Evolutionary conservation across 176 grass and related monocot genomes (phyloP).

Genomic region (Tuctoria greenei): DNA sequence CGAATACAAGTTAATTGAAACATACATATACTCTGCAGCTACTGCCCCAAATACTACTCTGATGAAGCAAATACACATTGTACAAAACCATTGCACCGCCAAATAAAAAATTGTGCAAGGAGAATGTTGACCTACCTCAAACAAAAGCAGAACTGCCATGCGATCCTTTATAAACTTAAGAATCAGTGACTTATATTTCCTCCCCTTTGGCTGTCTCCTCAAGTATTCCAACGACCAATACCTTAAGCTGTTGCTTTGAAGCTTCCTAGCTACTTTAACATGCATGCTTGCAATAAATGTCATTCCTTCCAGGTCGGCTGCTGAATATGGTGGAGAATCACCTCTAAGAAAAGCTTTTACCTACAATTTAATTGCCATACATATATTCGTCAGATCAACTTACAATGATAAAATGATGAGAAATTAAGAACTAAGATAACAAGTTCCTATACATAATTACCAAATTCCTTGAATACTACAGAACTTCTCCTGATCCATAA

Average conservation of each 20-base stretch:
- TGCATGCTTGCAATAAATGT: conserved; percentile 77
- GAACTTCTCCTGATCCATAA: not conserved
- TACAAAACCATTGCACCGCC: conserved; percentile 5
- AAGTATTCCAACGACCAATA: conserved; percentile 96
- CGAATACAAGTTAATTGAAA: not conserved
- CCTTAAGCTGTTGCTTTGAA: conserved; percentile 67
- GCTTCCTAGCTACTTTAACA: conserved; percentile 72
- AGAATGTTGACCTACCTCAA: conserved; percentile 61
- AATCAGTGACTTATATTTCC: conserved; percentile 66
- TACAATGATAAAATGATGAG: conserved; percentile 12
- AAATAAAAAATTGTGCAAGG: conserved; percentile 14
- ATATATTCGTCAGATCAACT: conserved; percentile 18
- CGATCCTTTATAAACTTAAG: conserved; percentile 79
- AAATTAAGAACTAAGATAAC: conserved; percentile 12
- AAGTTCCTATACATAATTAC: conserved; percentile 20
- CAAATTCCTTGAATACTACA: conserved; percentile 5
- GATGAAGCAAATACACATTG: not conserved
- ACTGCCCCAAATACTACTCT: not conserved
- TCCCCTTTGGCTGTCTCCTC: conserved; percentile 69
- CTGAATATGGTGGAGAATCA: conserved; percentile 69
- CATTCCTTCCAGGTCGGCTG: conserved; percentile 78
- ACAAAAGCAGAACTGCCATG: conserved; percentile 65
- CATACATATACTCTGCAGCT: not conserved
- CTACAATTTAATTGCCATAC: conserved; percentile 44
- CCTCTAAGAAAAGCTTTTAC: conserved; percentile 92